Evolutionary conservation across 2,329 filamentous ascomycete species (phyloP), one percentile per base, ranked within the genome.

Genomic region (Ceratocystis harringtonii): DNA sequence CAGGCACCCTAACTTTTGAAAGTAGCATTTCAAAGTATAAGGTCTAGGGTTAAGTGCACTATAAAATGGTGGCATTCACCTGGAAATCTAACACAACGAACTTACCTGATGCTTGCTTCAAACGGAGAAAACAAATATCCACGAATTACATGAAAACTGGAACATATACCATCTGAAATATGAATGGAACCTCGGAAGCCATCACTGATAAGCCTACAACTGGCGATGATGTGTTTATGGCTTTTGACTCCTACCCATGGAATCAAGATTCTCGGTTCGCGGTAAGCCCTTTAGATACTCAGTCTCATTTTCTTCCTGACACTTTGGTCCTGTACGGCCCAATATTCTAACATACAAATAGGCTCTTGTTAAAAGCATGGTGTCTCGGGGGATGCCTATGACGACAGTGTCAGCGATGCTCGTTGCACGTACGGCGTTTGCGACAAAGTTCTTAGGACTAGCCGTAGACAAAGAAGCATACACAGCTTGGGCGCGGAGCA

Each of bases 181-280:
- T 58, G 55, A n/a, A 8, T 10, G 10, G 1, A 58, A 17, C 2
- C n/a, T 32, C 28, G 15, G 30, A 58, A 7, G 5, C 17, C 32
- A 36, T 8, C 22, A 30, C 22, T 2, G 61, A 50, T 1, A 32
- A 41, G n/a, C 32, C 25, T 62, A 72, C 70, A 45, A 72, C 74
- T 66, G 70, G 78, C 64, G 73, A 74, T 68, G 72, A 76, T 62
- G 73, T 84, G 67, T 88, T 83, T 72, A 75, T 77, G 66, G 81
- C 84, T 68, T 81, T 90, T 62, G 84, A 88, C 70, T 75, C 75
- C 28, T 89, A 89, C 71, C 79, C 81, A 19, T 90, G 87, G 87
- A 79, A 79, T 67, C 80, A 80, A 68, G 87, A 90, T 74, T 77
- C 79, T 63, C 82, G 84, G 69, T 90, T 89, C 71, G 84, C 88